phyloP scores from a whole-genome alignment of 2,329 filamentous ascomycete species.

The Beauveria varroae region DNA sequence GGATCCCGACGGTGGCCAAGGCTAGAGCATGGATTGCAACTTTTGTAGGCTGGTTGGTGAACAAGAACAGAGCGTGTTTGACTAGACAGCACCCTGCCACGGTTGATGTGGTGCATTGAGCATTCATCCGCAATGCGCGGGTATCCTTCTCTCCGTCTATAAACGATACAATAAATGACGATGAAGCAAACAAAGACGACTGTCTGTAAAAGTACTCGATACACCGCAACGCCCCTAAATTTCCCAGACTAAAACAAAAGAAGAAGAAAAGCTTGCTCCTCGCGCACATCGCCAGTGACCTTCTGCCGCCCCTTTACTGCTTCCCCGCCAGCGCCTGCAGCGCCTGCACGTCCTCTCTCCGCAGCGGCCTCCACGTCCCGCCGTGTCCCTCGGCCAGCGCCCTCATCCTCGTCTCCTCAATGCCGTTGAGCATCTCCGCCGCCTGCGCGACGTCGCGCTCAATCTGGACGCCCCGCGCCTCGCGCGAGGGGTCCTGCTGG shows the following conservation, averaged over 20 bases:
- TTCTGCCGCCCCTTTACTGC: neutral
- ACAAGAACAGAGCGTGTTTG: neutral
- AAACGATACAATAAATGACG: neutral
- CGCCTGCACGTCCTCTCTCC: slow-evolving; percentile 12
- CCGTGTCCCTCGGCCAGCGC: slow-evolving; percentile 27
- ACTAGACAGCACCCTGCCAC: neutral
- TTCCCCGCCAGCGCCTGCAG: neutral
- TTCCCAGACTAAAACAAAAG: neutral
- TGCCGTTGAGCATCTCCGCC: slow-evolving; percentile 25
- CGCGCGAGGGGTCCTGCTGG: slow-evolving; percentile 27
- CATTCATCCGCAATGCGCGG: no score
- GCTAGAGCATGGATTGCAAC: slow-evolving; percentile 19
- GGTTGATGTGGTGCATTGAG: no score
- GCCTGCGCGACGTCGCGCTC: slow-evolving; percentile 29
- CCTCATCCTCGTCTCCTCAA: slow-evolving; percentile 28
- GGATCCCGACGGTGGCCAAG: slow-evolving; percentile 40
- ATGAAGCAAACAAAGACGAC: neutral
- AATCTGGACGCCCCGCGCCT: slow-evolving; percentile 29
- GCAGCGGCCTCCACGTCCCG: slow-evolving; percentile 28
- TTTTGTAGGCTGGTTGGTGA: neutral
- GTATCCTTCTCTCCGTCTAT: no score
- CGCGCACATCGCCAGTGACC: no score
- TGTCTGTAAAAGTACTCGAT: neutral
- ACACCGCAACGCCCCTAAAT: neutral
- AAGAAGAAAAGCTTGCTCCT: no score